Base-by-base conservation (phyloP, 2,329 filamentous ascomycete species). In the Neurospora crassa region DNA sequence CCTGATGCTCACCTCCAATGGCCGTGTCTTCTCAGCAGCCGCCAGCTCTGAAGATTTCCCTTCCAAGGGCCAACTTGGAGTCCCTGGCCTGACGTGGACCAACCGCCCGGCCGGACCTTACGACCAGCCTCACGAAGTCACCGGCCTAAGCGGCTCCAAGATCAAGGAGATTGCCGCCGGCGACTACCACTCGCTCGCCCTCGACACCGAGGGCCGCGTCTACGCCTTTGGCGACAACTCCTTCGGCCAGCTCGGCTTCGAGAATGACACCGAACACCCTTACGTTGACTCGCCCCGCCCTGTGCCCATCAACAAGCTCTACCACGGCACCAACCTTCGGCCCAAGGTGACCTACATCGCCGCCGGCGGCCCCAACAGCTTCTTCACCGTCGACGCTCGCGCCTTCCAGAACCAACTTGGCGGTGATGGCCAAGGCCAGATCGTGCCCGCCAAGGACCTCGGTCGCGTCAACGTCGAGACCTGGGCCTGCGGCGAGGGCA, bases 191-290 rank as follows among this genome's bases (percentile, higher is more conserved):
- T 97, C 93, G 4, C 82, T 96, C 1, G 92, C 89, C 0, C 85
- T 94, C 18, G 92, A 95, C 78, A 87, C 88, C 72, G 85, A 91
- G 69, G 95, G 95, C 18, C 88, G 89, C 18, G 86, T 96, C 18
- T 97, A 96, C 80, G 86, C 90, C 7, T 98, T 97, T 82, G 96
- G 96, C 45, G 94, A 98, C 80, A 98, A 98, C 81, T 90, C 90
- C 0, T 88, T 89, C 63, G 96, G 96, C n/a, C 96, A 98, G 80
- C 86, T 98, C 3, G 95, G 95, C n/a, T 89, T 95, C 76, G 89
- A 93, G 69, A 88, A 87, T 70, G 89, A 89, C 68, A 79, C 86
- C 0, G 87, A 90, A 40, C 83, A 88, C 18, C 84, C 88, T 8
- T 87, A 83, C 71, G 83, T 92, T 34, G 92, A 95, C 74, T 85